Evolutionary conservation across 352 stramenopile genomes (phyloP), one percentile per base, ranked within the genome.

Genomic region (Globisporangium middletonii): DNA sequence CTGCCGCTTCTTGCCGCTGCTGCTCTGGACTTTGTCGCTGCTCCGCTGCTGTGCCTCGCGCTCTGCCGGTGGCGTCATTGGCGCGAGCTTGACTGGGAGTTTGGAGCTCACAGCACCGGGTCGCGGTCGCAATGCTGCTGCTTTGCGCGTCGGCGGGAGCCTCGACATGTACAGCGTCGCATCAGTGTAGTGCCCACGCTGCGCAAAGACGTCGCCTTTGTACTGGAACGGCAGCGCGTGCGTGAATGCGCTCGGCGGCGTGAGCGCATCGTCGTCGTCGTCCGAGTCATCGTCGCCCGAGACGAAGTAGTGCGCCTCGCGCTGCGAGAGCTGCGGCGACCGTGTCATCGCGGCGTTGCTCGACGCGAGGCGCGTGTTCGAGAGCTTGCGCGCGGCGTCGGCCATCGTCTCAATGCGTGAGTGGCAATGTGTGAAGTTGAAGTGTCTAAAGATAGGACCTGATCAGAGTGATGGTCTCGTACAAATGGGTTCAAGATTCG

Each of bases 131-230:
- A 76, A 42, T 38, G 70, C 57, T 2, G 72, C 62, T 0, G 51
- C 45, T 46, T 85, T 87, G 18, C 72, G 67, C 43, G 75, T 81
- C 3, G 72, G 69, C 8, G 79, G 73, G 11, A 92, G 50, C 3
- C 81, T 73, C 18, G 81, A 92, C 67, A 92, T 83, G 64, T 92
- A 92, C 19, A 92, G 53, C 28, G 69, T 71, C 0, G 75, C 79
- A 15, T 92, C 79, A 0, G 65, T 75, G 62, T 92, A 92, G n/a
- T 73, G 54, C 2, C 79, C 81, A 45, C 75, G 81, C 57, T 92
- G 81, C n/a, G 73, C 68, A 54, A 92, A 92, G 11, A 86, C 63
- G 48, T 92, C 81, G 42, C 81, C 81, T 55, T 69, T 70, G 53
- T 89, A 92, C 49, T 83, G 73, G 60, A 89, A 92, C 13, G 65